Conservation (phyloP, 805 yeast species). For the Sungouiella thailandica region DNA sequence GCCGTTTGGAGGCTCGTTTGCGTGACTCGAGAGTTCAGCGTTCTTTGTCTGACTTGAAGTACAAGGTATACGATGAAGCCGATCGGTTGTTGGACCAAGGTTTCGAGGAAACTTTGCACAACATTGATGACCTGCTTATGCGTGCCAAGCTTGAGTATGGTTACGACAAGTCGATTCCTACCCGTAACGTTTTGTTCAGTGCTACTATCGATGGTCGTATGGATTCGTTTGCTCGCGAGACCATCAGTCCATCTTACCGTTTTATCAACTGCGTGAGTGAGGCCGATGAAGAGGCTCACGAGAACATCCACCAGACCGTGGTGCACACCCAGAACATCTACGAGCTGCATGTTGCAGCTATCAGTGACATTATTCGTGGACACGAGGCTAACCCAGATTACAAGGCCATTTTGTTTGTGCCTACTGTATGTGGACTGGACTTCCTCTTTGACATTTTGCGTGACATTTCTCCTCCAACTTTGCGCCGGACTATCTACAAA, state of each 20-base stretch:
- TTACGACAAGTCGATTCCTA: slow-evolving; percentile 21
- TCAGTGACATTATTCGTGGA: slow-evolving; percentile 42
- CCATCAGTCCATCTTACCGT: slow-evolving; percentile 49
- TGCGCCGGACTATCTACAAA: slow-evolving; percentile 10
- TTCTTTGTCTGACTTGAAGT: slow-evolving; percentile 50
- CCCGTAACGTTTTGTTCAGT: slow-evolving; percentile 74
- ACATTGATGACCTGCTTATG: slow-evolving; percentile 49
- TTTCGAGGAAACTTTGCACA: slow-evolving; percentile 60
- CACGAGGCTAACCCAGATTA: slow-evolving; percentile 38
- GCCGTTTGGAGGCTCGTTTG: slow-evolving; percentile 67
- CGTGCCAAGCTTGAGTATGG: slow-evolving; percentile 20
- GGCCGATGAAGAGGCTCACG: slow-evolving; percentile 71
- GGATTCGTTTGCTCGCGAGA: slow-evolving; percentile 53
- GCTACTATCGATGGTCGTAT: slow-evolving; percentile 81
- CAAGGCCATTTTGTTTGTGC: slow-evolving; percentile 80
- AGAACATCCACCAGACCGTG: slow-evolving; percentile 66
- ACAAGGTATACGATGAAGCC: slow-evolving; percentile 85
- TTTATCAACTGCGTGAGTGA: slow-evolving; percentile 71
- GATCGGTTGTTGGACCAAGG: slow-evolving; percentile 82
- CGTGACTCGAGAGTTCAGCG: slow-evolving; percentile 39
- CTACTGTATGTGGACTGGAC: slow-evolving; percentile 68
- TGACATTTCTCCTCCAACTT: slow-evolving; percentile 2
- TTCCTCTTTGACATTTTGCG: slow-evolving; percentile 43
- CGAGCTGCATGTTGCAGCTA: slow-evolving; percentile 56
- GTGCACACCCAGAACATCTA: slow-evolving; percentile 50